Percentiles rank a stretch among this genome's conserved stretches.
Evolutionary conservation across 1,139 yeast genomes (phyloP).

Genomic region (Yamadazyma siamensis): DNA sequence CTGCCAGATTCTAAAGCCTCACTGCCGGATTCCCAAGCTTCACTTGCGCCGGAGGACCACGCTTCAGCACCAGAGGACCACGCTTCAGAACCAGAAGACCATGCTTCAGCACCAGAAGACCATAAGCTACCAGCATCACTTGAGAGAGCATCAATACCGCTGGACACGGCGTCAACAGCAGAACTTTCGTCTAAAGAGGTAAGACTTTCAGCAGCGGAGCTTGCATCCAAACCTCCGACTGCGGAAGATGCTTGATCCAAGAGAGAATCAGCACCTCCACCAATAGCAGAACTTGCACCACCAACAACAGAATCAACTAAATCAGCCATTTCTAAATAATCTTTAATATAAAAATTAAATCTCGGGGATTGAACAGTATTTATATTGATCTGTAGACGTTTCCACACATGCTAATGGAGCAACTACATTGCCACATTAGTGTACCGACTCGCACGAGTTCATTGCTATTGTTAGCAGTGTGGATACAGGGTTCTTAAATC

Average conservation of each 20-base stretch:
- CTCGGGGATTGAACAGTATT: neutral
- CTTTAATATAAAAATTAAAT: neutral
- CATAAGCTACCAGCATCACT: no score
- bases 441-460: no score
- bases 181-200: neutral
- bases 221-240: neutral
- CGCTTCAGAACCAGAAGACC: slow-evolving; percentile 1
- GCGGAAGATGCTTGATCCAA: neutral
- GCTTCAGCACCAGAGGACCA: slow-evolving; percentile 1
- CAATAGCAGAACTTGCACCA: slow-evolving; percentile 1
- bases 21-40: neutral
- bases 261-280: slow-evolving; percentile 3
- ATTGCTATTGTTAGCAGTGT: no score
- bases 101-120: slow-evolving; percentile 1
- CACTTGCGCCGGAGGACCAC: slow-evolving; percentile 1
- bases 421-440: no score
- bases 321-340: slow-evolving; percentile 2
- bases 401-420: no score
- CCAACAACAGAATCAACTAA: slow-evolving; percentile 4
- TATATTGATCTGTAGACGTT: no score
- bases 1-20: slow-evolving; percentile 1
- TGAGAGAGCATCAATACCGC: neutral
- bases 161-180: neutral
- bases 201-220: neutral
- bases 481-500: no score